phyloP scores from a whole-genome alignment of 441 rosid genomes.

The Populus hybrid region DNA sequence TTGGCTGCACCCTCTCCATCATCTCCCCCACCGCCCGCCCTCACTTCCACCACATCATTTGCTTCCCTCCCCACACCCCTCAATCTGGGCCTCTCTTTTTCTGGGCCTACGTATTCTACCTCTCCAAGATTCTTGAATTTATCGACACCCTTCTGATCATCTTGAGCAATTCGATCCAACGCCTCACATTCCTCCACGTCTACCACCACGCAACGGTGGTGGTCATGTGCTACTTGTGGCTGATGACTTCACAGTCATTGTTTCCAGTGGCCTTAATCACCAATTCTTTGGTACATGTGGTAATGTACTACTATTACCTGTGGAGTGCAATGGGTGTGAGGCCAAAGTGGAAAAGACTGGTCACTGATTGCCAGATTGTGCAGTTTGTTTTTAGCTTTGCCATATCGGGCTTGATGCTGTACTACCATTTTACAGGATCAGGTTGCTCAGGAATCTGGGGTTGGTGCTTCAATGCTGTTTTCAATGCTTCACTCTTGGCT shows the following conservation, averaged over 20 bases:
- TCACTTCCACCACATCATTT: constrained; percentile 31
- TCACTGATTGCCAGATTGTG: constrained; percentile 59
- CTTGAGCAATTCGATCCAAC: constrained; percentile 35
- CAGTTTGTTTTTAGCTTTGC: constrained; percentile 58
- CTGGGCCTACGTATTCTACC: constrained; percentile 68
- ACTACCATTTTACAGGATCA: constrained; percentile 37
- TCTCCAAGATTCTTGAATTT: constrained; percentile 59
- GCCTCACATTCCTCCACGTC: constrained; percentile 73
- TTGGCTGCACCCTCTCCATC: no score
- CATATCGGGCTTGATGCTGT: constrained; percentile 47
- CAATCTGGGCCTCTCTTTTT: constrained; percentile 54
- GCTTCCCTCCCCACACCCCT: constrained; percentile 45
- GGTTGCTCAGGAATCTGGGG: constrained; percentile 61
- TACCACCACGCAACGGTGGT: constrained; percentile 63
- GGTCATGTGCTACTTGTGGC: constrained; percentile 60
- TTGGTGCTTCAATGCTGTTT: constrained; percentile 60
- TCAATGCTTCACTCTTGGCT: constrained; percentile 52
- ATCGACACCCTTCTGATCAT: constrained; percentile 54
- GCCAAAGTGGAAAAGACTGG: constrained; percentile 64
- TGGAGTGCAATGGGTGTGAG: constrained; percentile 44
- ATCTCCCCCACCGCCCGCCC: constrained; percentile 24
- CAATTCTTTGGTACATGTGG: constrained; percentile 51
- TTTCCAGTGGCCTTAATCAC: constrained; percentile 55
- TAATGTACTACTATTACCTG: constrained; percentile 57
- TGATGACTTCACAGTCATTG: constrained; percentile 44